Evolutionary conservation across 257 asterid genomes (phyloP).

Genomic region (Solanum chiquidenum): DNA sequence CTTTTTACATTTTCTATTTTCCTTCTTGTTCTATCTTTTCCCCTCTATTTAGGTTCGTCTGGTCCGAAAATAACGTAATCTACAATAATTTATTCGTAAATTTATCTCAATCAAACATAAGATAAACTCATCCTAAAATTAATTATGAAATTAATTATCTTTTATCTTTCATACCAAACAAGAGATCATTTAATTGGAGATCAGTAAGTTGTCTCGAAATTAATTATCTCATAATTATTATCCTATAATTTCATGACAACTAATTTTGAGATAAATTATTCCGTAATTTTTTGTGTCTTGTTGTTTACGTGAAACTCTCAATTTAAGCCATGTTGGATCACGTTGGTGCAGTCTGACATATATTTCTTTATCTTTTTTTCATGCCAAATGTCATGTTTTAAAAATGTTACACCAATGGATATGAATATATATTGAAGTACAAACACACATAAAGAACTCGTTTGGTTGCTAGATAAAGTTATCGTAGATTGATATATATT

Average conservation of each 20-base stretch:
- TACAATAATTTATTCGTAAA: neutral
- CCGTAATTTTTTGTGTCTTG: accelerated
- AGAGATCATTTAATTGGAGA: neutral
- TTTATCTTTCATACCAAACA: neutral
- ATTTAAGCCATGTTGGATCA: neutral
- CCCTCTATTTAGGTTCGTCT: neutral
- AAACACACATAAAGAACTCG: neutral
- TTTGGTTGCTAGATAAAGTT: neutral
- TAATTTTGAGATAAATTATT: neutral
- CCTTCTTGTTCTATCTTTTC: neutral
- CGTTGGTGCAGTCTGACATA: neutral
- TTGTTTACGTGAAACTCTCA: neutral
- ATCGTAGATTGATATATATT: neutral
- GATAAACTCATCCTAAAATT: neutral
- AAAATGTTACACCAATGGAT: neutral
- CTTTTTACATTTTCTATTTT: neutral
- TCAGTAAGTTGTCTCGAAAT: neutral
- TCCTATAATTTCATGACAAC: neutral
- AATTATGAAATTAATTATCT: neutral
- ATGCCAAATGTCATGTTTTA: neutral
- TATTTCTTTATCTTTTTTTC: too few species aligned
- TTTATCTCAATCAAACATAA: neutral
- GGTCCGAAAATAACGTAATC: accelerated
- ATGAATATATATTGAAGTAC: neutral
- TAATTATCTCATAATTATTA: neutral